A percentile compares a stretch with the other conserved stretches of the same genome.
Conservation (phyloP, 2,329 filamentous ascomycete genomes). For the Dothistroma septosporum region DNA sequence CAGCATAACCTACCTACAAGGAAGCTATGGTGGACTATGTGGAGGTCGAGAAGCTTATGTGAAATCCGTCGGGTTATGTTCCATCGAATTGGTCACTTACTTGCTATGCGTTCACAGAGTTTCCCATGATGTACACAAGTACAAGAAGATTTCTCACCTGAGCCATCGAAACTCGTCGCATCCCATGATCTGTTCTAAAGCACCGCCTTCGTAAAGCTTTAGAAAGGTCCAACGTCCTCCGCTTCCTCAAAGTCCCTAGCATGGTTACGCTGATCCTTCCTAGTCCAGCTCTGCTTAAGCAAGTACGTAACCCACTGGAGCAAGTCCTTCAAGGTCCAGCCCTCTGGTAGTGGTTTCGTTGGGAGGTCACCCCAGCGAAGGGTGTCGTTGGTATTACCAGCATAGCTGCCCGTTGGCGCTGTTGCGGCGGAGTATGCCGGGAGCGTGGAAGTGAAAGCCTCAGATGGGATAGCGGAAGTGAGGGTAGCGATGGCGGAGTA, state of each 20-base stretch:
- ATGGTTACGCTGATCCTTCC: conserved; percentile 14
- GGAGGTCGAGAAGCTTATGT: too few relatives aligned
- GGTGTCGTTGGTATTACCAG: not conserved
- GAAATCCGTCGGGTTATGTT: not conserved
- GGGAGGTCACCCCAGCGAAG: conserved; percentile 9
- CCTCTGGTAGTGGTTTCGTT: conserved; percentile 26
- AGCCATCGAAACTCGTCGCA: not conserved
- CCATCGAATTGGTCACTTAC: not conserved
- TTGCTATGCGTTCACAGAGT: not conserved
- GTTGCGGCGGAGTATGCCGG: conserved; percentile 5
- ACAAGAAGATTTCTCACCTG: not conserved
- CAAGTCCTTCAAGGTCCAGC: conserved; percentile 27
- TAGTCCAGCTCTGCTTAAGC: conserved; percentile 20
- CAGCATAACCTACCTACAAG: too few relatives aligned
- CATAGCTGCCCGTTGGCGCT: conserved; percentile 11
- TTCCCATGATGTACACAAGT: not conserved
- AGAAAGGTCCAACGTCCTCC: not conserved
- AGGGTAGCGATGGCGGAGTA: not conserved
- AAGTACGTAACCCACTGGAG: conserved; percentile 29
- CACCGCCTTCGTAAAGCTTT: not conserved
- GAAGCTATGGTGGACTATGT: too few relatives aligned
- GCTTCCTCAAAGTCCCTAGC: conserved; percentile 17
- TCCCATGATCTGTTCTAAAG: not conserved
- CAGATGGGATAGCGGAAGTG: conserved; percentile 5
- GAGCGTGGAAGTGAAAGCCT: conserved; percentile 8